Evolutionary conservation across 345 rosid species (phyloP).

Genomic region (Erodium maritimum): DNA sequence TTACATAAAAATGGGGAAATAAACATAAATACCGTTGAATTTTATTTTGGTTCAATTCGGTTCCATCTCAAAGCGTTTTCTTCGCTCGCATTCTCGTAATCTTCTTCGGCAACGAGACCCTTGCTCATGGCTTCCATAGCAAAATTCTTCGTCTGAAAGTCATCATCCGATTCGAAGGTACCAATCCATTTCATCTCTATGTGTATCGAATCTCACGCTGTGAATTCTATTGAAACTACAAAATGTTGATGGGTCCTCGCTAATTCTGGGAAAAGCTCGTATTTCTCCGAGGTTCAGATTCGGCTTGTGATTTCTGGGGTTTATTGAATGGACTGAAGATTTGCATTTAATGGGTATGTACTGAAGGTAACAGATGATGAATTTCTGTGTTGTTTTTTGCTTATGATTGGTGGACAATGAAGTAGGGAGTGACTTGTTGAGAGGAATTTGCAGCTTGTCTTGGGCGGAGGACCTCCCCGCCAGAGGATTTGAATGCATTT

Average conservation of each 20-base stretch:
- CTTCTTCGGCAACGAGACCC: too few relatives aligned
- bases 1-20: too few relatives aligned
- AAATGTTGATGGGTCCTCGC: neutral
- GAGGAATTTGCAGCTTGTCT: neutral
- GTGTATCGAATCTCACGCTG: too few relatives aligned
- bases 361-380: neutral
- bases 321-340: neutral
- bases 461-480: neutral
- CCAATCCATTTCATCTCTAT: neutral
- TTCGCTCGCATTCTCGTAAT: too few relatives aligned
- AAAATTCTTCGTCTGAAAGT: too few relatives aligned
- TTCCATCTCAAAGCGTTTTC: too few relatives aligned
- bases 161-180: neutral
- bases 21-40: too few relatives aligned
- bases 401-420: neutral
- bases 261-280: neutral
- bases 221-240: too few relatives aligned
- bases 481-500: constrained; percentile 46
- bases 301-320: too few relatives aligned
- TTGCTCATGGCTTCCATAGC: too few relatives aligned
- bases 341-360: neutral
- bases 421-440: neutral
- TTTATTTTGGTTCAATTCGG: too few relatives aligned
- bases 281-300: too few relatives aligned
- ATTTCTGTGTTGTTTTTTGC: neutral